Conservation (phyloP, 1,284 basidiomycete species). For the Trichosporon sp. region DNA sequence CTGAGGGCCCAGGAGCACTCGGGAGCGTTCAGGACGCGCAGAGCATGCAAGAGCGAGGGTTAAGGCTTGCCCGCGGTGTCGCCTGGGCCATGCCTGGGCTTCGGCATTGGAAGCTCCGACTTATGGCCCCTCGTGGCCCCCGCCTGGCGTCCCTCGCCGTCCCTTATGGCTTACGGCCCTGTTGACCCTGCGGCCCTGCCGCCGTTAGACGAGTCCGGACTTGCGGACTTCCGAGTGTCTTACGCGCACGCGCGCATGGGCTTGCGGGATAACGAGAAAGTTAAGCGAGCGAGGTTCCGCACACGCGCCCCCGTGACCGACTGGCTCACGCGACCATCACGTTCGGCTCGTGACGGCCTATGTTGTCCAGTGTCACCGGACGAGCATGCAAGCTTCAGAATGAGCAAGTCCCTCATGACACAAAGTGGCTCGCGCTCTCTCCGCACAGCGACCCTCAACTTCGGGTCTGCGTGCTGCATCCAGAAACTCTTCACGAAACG, state of each 20-base stretch:
- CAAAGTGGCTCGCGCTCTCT: neutral
- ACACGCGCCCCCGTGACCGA: neutral
- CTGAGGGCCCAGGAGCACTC: too few species aligned
- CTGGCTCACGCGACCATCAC: neutral
- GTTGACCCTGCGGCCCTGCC: neutral
- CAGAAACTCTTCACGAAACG: neutral
- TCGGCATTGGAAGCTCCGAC: conserved; percentile 4
- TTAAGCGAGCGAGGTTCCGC: neutral
- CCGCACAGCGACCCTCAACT: neutral
- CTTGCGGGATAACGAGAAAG: neutral
- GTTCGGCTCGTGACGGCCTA: neutral
- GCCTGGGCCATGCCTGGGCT: neutral
- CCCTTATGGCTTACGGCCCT: neutral
- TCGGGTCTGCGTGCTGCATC: neutral
- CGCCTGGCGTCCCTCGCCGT: neutral
- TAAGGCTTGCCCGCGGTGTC: neutral
- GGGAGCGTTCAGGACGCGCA: too few species aligned
- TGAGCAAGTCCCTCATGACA: neutral
- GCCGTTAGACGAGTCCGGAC: neutral
- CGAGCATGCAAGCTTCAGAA: neutral
- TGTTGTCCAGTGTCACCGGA: neutral
- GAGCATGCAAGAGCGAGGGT: too few species aligned
- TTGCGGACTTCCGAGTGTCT: neutral
- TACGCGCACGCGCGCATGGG: neutral
- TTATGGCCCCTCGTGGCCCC: neutral